phyloP scores from a whole-genome alignment of 1,284 basidiomycete genomes.

The Kwoniella shivajii region DNA sequence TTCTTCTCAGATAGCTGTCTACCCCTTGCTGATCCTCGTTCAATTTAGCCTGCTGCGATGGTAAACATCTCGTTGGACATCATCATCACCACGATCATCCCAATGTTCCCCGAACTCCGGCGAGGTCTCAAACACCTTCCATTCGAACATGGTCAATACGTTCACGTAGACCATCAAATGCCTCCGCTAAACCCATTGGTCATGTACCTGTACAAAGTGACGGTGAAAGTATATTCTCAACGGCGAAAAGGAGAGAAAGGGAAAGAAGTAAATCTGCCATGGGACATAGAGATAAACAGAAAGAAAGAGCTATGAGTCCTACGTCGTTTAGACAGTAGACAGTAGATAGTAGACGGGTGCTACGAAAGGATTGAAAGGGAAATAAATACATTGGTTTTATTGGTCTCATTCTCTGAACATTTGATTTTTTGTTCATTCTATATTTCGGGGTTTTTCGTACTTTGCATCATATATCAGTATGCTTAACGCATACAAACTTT shows the following conservation, averaged over 20 bases:
- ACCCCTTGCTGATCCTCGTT: neutral
- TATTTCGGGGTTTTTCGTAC: no score
- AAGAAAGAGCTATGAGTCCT: slow-evolving; percentile 6
- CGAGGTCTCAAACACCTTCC: slow-evolving; percentile 37
- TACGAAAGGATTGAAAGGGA: no score
- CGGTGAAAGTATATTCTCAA: slow-evolving; percentile 19
- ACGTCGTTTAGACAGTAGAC: neutral
- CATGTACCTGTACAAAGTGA: slow-evolving; percentile 4
- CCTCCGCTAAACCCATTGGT: slow-evolving; percentile 11
- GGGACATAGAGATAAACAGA: slow-evolving; percentile 18
- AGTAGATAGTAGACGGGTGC: no score
- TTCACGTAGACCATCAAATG: slow-evolving; percentile 27
- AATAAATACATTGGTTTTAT: no score
- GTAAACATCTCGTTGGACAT: slow-evolving; percentile 71
- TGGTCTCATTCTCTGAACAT: no score
- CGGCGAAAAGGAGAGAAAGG: slow-evolving; percentile 17
- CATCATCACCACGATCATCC: slow-evolving; percentile 61
- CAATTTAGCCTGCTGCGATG: slow-evolving; percentile 79
- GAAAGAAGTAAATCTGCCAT: slow-evolving; percentile 19
- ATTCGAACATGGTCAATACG: slow-evolving; percentile 36
- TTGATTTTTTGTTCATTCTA: no score
- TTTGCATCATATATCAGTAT: no score
- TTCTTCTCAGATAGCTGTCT: slow-evolving; percentile 4
- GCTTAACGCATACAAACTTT: no score
- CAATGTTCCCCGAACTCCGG: slow-evolving; percentile 28